Conservation (phyloP, 2,329 filamentous ascomycete species). For the Amesomyces nigricolor region DNA sequence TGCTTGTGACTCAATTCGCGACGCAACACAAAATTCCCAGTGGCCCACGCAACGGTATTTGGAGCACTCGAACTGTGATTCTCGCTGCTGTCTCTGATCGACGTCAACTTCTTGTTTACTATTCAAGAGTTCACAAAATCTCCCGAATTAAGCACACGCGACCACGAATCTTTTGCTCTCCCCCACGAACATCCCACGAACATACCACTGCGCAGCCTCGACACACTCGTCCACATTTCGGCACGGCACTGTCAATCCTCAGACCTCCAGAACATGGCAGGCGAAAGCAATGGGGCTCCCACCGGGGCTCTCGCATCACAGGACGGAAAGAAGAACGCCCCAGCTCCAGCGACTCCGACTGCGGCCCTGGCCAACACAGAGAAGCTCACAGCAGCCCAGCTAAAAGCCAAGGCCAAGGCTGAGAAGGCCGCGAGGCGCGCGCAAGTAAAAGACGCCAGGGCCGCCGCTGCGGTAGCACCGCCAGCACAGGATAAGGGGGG, state of each 20-base stretch:
- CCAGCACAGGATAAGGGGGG: conserved; percentile 32
- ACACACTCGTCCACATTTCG: not conserved
- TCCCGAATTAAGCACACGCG: not conserved
- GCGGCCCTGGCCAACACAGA: conserved; percentile 30
- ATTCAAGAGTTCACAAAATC: not conserved
- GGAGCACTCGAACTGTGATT: too few species aligned
- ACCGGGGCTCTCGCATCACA: conserved; percentile 15
- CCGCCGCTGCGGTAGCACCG: conserved; percentile 37
- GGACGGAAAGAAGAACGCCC: conserved; percentile 8
- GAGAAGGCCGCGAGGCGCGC: conserved; percentile 86
- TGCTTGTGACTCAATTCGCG: conserved; percentile 21
- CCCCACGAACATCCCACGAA: not conserved
- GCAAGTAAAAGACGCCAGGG: conserved; percentile 56
- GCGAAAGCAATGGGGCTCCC: conserved; percentile 21
- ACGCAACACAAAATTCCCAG: not conserved
- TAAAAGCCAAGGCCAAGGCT: conserved; percentile 85
- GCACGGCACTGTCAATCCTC: not conserved
- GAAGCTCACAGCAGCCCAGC: conserved; percentile 67
- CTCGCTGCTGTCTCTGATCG: not conserved
- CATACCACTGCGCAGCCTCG: not conserved
- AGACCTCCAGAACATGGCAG: conserved; percentile 21
- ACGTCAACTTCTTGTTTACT: not conserved
- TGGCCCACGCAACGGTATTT: not conserved
- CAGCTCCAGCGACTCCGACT: conserved; percentile 19
- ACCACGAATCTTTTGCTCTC: not conserved